Evolutionary conservation across 2,329 filamentous ascomycete species (phyloP), one percentile per base, ranked within the genome.

Genomic region (Sarocladium kiliense): DNA sequence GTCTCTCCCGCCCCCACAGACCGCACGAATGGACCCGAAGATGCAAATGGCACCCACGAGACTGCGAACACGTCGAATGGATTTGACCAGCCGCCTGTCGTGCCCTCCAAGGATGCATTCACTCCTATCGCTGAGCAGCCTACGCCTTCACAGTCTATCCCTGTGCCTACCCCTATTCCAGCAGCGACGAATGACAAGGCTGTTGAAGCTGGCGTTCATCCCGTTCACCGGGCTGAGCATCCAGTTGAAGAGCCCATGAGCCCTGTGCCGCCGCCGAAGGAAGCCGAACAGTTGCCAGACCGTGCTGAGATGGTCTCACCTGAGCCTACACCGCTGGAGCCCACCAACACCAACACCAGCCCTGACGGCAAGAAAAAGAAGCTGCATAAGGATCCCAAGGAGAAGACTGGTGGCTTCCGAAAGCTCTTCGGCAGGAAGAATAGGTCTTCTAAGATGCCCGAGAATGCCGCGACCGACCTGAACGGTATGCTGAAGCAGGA

Each of bases 341-440:
- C 36, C 11, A 32, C n/a, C 30, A 18, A 34, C 21, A 36, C 47
- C 5, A 51, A 55, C 2, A 14, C 47, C 4, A 54, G 39, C 26
- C 36, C 39, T 26, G 57, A 23, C 32, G 55, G 61, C 49, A 60
- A 57, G 19, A 57, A 58, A 23, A 62, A 79, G 67, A 83, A 81
- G 66, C 73, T 82, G 16, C 80, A 82, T 58, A 84, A 83, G 65
- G 76, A 75, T 5, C 64, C 66, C 57, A 76, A 74, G 65, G 71
- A 77, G 54, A 71, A 72, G 60, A 66, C 68, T 39, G 74, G 74
- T 30, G 81, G 83, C 16, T 77, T 89, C 61, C 80, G 80, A 59
- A 87, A 86, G 69, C 74, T 89, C 41, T 88, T 89, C 63, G 77
- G 78, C 47, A 80, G 83, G 61, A 87, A 83, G 71, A 85, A 84